A percentile compares a stretch with the other conserved stretches of the same genome.
Conservation (phyloP, 345 rosid species). For the Populus tremula region DNA sequence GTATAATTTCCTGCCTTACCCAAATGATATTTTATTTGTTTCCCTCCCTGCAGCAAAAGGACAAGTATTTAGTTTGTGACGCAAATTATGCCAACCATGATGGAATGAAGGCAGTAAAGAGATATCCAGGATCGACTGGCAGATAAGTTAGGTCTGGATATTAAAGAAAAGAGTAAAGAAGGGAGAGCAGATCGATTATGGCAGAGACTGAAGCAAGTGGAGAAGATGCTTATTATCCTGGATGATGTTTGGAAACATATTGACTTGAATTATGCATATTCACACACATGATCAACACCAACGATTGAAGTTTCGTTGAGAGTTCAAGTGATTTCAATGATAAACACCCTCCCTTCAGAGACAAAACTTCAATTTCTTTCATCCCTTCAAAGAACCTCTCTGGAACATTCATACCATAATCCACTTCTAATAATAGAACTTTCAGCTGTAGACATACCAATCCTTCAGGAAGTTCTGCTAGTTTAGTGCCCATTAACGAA, state of each 20-base stretch:
- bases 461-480: not conserved
- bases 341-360: not conserved
- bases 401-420: not conserved
- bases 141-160: too few species aligned
- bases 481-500: slow-evolving; percentile 1
- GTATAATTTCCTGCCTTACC: slow-evolving; percentile 13
- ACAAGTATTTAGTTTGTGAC: not conserved
- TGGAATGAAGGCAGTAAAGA: not conserved
- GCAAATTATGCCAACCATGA: slow-evolving; percentile 5
- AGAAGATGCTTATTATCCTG: too few species aligned
- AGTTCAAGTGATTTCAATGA: not conserved
- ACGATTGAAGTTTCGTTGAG: slow-evolving; percentile 3
- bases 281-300: not conserved
- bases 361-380: slow-evolving; percentile 3
- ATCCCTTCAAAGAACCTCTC: not conserved
- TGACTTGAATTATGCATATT: too few species aligned
- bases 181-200: too few species aligned
- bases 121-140: not conserved
- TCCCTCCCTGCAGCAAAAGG: slow-evolving; percentile 20
- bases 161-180: too few species aligned
- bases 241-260: too few species aligned
- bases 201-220: too few species aligned
- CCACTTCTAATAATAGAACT: not conserved
- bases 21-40: not conserved
- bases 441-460: not conserved